Percentiles rank a stretch among this genome's conserved stretches.
phyloP scores from a whole-genome alignment of 305 asterid species.

The Fraxinus baroniana region DNA sequence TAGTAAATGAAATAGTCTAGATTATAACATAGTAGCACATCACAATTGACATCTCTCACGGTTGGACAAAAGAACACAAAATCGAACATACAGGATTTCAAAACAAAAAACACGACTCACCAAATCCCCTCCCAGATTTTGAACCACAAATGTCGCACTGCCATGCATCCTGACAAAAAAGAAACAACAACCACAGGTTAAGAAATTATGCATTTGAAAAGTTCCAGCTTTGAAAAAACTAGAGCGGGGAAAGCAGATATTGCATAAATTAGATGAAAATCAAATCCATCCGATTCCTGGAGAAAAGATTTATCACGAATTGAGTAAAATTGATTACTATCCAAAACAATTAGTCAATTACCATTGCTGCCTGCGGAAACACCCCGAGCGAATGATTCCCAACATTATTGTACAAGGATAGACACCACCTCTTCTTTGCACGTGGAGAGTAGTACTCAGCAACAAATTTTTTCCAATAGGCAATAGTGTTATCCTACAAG shows the following conservation, averaged over 20 bases:
- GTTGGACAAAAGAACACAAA: neutral
- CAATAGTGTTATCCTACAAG: slow-evolving; percentile 74
- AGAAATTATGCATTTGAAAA: slow-evolving; percentile 7
- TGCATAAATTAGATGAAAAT: slow-evolving; percentile 1
- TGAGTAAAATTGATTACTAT: slow-evolving; percentile 8
- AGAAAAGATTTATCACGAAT: neutral
- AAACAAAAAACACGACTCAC: slow-evolving; percentile 42
- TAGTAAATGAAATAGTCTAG: neutral
- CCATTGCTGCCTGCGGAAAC: slow-evolving; percentile 93
- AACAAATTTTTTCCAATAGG: slow-evolving; percentile 93
- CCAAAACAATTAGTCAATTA: slow-evolving; percentile 32
- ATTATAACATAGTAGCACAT: neutral
- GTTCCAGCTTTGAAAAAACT: slow-evolving; percentile 1
- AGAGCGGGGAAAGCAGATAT: slow-evolving; percentile 1
- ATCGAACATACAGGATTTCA: slow-evolving; percentile 10
- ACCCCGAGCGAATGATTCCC: slow-evolving; percentile 89
- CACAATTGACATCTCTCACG: neutral
- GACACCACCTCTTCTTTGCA: slow-evolving; percentile 95
- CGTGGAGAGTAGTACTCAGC: slow-evolving; percentile 90
- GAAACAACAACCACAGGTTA: slow-evolving; percentile 21
- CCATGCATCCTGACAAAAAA: slow-evolving; percentile 77
- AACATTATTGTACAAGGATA: slow-evolving; percentile 78
- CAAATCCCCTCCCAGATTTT: slow-evolving; percentile 97
- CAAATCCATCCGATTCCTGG: slow-evolving; percentile 3
- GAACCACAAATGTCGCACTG: slow-evolving; percentile 91